phyloP scores from a whole-genome alignment of 768 basidiomycete species.

The Rhizopogon vesiculosus region DNA sequence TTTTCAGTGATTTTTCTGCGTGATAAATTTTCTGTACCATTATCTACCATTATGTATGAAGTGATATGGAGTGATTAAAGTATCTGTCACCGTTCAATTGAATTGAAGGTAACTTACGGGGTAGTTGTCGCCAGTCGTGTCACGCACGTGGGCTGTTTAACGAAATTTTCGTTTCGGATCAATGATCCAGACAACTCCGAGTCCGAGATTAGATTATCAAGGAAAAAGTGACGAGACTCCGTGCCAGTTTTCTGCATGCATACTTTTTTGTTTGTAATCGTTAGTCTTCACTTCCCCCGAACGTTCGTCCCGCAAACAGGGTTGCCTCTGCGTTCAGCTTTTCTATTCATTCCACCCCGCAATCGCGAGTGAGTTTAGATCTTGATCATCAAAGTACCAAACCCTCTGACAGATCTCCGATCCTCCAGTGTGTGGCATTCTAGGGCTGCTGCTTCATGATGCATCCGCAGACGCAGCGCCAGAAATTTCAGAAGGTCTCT shows the following conservation, averaged over 20 bases:
- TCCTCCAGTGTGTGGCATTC: conserved; percentile 80
- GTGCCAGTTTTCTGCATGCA: not conserved
- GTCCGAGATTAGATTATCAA: not conserved
- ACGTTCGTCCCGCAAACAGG: conserved; percentile 1
- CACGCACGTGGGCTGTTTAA: too few relatives aligned
- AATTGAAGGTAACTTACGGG: too few relatives aligned
- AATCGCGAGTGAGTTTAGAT: conserved; percentile 23
- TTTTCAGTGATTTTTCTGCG: conserved; percentile 13
- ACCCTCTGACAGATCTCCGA: conserved; percentile 1
- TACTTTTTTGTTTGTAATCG: conserved; percentile 1
- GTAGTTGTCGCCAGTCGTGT: too few relatives aligned
- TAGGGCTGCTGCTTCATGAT: conserved; percentile 84
- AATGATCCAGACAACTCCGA: too few relatives aligned
- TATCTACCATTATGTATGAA: too few relatives aligned
- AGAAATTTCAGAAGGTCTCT: conserved; percentile 94
- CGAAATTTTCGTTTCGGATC: too few relatives aligned
- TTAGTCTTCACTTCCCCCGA: conserved; percentile 3
- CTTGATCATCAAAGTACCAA: conserved; percentile 1
- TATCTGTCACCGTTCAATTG: too few relatives aligned
- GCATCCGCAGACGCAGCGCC: conserved; percentile 67
- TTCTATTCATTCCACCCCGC: conserved; percentile 1
- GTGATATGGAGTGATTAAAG: too few relatives aligned
- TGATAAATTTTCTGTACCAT: not conserved
- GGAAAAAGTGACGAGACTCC: not conserved
- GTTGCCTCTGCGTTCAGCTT: not conserved